Conservation (phyloP, 2,329 filamentous ascomycete species). For the Phaeosphaeria sp. region DNA sequence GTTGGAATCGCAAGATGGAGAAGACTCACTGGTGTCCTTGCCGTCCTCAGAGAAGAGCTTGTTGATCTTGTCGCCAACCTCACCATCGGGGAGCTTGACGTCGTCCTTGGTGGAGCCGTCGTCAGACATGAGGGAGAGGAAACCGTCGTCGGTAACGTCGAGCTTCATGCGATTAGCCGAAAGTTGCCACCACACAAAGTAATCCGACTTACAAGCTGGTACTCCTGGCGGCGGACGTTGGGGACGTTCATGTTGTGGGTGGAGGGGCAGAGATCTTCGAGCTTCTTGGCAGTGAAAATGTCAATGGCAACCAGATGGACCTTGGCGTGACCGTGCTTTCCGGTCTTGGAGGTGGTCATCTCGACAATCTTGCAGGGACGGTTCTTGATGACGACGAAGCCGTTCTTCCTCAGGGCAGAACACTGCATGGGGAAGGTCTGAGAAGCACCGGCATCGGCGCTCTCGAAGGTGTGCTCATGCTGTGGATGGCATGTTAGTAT, state of each 20-base stretch:
- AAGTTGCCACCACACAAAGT: slow-evolving; percentile 2
- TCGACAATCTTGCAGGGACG: slow-evolving; percentile 99
- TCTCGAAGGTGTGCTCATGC: slow-evolving; percentile 80
- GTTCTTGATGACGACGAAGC: slow-evolving; percentile 96
- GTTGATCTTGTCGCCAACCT: slow-evolving; percentile 85
- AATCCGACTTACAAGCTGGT: slow-evolving; percentile 83
- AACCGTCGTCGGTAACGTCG: slow-evolving; percentile 91
- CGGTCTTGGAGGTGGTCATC: slow-evolving; percentile 99
- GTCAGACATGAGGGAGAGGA: slow-evolving; percentile 91
- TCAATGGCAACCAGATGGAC: slow-evolving; percentile 97
- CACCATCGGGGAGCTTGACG: slow-evolving; percentile 89
- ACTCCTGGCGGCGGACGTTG: slow-evolving; percentile 88
- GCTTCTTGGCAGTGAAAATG: slow-evolving; percentile 99
- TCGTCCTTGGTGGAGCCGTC: slow-evolving; percentile 91
- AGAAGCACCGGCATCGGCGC: slow-evolving; percentile 95
- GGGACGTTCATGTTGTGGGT: slow-evolving; percentile 98
- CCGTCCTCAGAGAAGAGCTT: slow-evolving; percentile 81
- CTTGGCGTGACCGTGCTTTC: slow-evolving; percentile 99
- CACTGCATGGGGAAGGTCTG: slow-evolving; percentile 97
- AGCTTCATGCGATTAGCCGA: slow-evolving; percentile 63
- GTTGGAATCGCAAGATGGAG: not conserved
- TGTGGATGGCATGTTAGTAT: slow-evolving; percentile 38
- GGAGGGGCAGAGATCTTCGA: slow-evolving; percentile 97
- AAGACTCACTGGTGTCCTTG: slow-evolving; percentile 88
- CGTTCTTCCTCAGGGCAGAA: slow-evolving; percentile 99